Conservation (phyloP, 1,284 basidiomycete species). For the Cryptococcus deneoformans region DNA sequence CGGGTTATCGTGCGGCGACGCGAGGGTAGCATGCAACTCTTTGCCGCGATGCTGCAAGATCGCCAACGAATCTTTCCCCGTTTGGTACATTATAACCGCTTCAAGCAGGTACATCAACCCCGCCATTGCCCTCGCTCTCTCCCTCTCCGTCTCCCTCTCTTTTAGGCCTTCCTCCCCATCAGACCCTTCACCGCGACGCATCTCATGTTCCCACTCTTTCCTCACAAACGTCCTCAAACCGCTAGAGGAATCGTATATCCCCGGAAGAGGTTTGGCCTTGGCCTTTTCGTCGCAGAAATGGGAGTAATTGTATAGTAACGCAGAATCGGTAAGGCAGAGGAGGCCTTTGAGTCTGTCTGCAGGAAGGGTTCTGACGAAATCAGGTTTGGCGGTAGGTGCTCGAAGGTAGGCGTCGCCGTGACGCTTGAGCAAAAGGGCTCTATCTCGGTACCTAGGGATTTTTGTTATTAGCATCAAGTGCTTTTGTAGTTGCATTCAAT, state of each 20-base stretch:
- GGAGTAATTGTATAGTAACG: slow-evolving; percentile 52
- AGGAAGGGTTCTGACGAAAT: slow-evolving; percentile 20
- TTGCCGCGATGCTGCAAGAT: slow-evolving; percentile 26
- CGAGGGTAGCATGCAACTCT: slow-evolving; percentile 10
- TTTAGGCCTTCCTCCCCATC: neutral
- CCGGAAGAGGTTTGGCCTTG: slow-evolving; percentile 22
- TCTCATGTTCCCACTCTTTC: slow-evolving; percentile 31
- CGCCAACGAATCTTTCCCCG: slow-evolving; percentile 28
- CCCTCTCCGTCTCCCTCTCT: slow-evolving; percentile 19
- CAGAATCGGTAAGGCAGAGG: slow-evolving; percentile 52
- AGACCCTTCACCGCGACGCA: slow-evolving; percentile 9
- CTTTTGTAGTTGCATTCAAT: neutral
- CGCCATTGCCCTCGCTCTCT: slow-evolving; percentile 36
- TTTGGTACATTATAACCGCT: slow-evolving; percentile 38
- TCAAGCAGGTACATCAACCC: slow-evolving; percentile 46
- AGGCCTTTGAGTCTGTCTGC: slow-evolving; percentile 42
- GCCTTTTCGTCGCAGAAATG: slow-evolving; percentile 54
- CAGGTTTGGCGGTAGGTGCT: slow-evolving; percentile 20
- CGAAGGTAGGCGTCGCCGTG: slow-evolving; percentile 39
- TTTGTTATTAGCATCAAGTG: neutral
- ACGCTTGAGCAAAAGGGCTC: slow-evolving; percentile 37
- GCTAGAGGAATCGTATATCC: slow-evolving; percentile 29
- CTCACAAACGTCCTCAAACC: slow-evolving; percentile 33
- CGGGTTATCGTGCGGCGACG: slow-evolving; percentile 12
- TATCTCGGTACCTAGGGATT: slow-evolving; percentile 17